phyloP scores from a whole-genome alignment of 495 filamentous ascomycete genomes.

The Penicillium herquei region DNA sequence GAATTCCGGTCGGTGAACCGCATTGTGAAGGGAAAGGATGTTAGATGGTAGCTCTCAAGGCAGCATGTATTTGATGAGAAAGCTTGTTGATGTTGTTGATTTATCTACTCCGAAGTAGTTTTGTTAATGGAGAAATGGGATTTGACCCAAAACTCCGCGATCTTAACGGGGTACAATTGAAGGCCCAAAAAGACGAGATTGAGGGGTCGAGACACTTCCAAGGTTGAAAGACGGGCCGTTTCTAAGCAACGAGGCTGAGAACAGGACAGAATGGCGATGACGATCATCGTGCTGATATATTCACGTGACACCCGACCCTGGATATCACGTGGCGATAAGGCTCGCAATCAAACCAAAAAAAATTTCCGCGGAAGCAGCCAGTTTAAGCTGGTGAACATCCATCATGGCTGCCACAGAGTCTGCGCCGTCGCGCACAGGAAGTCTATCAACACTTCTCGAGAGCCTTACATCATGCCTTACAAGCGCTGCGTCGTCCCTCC shows the following conservation, averaged over 20 bases:
- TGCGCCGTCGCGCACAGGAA: constrained; percentile 23
- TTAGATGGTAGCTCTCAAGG: constrained; percentile 8
- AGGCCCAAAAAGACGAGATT: neutral
- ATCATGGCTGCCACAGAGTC: constrained; percentile 24
- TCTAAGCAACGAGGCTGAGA: neutral
- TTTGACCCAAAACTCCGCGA: neutral
- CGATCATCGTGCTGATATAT: neutral
- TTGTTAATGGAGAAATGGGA: neutral
- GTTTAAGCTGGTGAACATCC: constrained; percentile 7
- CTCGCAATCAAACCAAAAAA: constrained; percentile 13
- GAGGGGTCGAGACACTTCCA: neutral
- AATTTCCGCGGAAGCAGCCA: constrained; percentile 19
- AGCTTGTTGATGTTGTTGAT: neutral
- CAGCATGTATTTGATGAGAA: constrained; percentile 11
- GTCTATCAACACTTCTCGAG: constrained; percentile 57
- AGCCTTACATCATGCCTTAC: constrained; percentile 61
- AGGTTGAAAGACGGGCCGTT: neutral
- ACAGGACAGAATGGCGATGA: constrained; percentile 18
- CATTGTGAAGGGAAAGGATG: constrained; percentile 34
- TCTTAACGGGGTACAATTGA: neutral
- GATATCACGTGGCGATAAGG: constrained; percentile 41
- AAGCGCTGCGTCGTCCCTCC: constrained; percentile 59
- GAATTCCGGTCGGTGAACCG: constrained; percentile 33
- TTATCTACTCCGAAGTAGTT: no score
- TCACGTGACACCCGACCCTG: constrained; percentile 5